A percentile compares a stretch with the other conserved stretches of the same genome.
These are phyloP conservation scores for Aspergillus ochraceus DNA, from an alignment of 2,329 filamentous ascomycete genomes.

Conservation along the genomic window DNA sequence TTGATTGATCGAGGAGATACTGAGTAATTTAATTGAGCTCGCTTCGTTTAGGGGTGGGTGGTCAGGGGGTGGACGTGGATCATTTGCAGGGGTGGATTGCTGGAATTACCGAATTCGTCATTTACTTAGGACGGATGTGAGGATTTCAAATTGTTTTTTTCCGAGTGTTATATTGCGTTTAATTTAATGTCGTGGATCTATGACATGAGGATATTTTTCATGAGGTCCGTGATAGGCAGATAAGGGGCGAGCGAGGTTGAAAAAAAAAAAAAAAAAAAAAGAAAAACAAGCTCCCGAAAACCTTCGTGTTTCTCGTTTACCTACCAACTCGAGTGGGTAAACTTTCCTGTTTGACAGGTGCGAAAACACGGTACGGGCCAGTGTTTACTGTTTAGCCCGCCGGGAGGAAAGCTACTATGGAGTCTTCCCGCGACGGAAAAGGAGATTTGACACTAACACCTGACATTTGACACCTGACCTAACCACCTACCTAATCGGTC, in stretches of 20 bases:
- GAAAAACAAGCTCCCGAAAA: neutral
- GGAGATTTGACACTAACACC: too few species aligned
- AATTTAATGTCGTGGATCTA: neutral
- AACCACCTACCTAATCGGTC: neutral
- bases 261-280: neutral
- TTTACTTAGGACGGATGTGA: too few species aligned
- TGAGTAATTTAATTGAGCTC: neutral
- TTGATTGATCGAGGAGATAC: neutral
- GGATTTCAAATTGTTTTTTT: neutral
- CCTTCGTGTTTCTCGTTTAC: too few species aligned
- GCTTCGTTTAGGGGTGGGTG: neutral
- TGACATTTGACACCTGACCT: neutral
- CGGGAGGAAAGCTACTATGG: neutral
- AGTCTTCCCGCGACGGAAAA: neutral
- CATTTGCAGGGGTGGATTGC: neutral
- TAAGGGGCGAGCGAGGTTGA: neutral
- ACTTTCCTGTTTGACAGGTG: neutral
- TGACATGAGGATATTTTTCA: neutral
- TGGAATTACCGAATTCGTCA: too few species aligned
- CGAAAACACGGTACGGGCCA: neutral
- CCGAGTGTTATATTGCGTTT: neutral
- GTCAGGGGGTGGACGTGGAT: constrained; percentile 2
- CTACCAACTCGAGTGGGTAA: neutral
- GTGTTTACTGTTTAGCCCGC: too few species aligned
- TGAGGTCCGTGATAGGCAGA: neutral